phyloP scores from a whole-genome alignment of 2,329 filamentous ascomycete species.

The Pyrenophora seminiperda region DNA sequence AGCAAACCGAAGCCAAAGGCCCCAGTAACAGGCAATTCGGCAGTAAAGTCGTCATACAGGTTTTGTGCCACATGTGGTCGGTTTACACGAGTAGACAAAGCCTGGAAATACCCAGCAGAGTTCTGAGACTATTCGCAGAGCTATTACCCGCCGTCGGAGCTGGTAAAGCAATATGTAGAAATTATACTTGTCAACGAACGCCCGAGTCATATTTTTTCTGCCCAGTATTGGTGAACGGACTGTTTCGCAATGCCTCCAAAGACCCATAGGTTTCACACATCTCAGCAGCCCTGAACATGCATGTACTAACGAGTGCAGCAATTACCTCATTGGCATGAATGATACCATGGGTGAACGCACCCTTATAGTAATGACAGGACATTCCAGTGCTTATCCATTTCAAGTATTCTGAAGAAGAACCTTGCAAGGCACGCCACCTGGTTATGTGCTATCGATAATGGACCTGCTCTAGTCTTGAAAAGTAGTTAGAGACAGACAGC shows the following conservation, averaged over 20 bases:
- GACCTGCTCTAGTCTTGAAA: background rate
- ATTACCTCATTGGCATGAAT: conserved; percentile 45
- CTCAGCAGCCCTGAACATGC: too few species aligned
- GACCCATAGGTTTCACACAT: too few species aligned
- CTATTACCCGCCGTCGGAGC: conserved; percentile 33
- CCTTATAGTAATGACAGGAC: too few species aligned
- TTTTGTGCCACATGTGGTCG: conserved; percentile 45
- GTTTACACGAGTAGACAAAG: conserved; percentile 44
- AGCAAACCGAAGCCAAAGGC: conserved; percentile 57
- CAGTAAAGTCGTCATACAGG: conserved; percentile 37
- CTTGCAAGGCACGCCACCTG: conserved; percentile 33
- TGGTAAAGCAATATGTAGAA: conserved; percentile 42
- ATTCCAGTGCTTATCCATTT: conserved; percentile 39
- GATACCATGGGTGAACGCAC: too few species aligned
- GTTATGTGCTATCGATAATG: conserved; percentile 15
- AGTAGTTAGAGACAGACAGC: too few species aligned
- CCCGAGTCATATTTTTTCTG: conserved; percentile 39
- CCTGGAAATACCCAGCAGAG: conserved; percentile 18
- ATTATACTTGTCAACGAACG: conserved; percentile 37
- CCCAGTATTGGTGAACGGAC: conserved; percentile 35
- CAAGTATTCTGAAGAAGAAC: conserved; percentile 32
- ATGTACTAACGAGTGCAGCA: conserved; percentile 51
- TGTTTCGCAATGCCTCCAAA: conserved; percentile 39
- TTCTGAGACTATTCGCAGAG: background rate
- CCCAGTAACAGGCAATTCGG: conserved; percentile 56